phyloP scores from a whole-genome alignment of 148 eudicot genomes.

The Persicaria tinctoria region DNA sequence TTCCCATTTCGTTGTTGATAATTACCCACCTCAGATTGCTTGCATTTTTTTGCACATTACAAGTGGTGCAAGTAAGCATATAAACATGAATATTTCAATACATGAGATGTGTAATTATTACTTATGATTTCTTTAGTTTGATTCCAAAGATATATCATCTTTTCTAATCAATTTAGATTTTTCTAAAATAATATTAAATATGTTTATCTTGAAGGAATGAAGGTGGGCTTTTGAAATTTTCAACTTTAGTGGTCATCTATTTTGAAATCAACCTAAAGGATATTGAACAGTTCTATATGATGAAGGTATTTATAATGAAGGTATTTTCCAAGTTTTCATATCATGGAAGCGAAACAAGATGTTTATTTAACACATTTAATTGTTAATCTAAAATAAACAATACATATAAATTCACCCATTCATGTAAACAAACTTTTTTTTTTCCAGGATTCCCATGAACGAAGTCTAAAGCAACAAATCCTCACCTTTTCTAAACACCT shows the following conservation, averaged over 20 bases:
- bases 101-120: conserved; percentile 5
- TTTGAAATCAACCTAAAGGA: conserved; percentile 17
- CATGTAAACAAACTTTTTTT: too few species aligned
- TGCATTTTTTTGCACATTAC: conserved; percentile 54
- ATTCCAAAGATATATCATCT: background rate
- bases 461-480: too few species aligned
- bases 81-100: background rate
- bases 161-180: background rate
- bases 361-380: too few species aligned
- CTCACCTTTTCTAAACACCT: too few species aligned
- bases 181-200: background rate
- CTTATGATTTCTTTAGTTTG: conserved; percentile 4
- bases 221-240: conserved; percentile 56
- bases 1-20: conserved; percentile 58
- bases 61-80: conserved; percentile 90
- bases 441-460: too few species aligned
- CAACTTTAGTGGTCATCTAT: conserved; percentile 34
- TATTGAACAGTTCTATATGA: conserved; percentile 5
- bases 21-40: conserved; percentile 62
- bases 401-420: too few species aligned
- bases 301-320: too few species aligned
- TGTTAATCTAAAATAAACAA: too few species aligned
- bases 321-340: too few species aligned
- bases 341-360: too few species aligned
- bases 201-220: conserved; percentile 52